Conservation (phyloP, 2,329 filamentous ascomycete genomes). For the Fusarium foetens region DNA sequence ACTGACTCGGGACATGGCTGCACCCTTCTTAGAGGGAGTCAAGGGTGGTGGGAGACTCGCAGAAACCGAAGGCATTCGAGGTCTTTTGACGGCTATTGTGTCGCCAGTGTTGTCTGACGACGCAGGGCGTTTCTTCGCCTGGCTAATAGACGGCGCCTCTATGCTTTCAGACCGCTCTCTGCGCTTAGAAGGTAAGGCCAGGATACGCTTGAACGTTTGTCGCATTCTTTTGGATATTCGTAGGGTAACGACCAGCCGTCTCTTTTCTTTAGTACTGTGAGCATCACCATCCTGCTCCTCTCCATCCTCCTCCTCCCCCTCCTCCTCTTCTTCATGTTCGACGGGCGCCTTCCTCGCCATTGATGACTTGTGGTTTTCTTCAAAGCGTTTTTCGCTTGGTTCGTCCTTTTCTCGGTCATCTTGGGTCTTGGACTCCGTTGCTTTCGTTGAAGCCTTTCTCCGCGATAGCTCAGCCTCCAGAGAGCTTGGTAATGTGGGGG, state of each 20-base stretch:
- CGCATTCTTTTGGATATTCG: slow-evolving; percentile 60
- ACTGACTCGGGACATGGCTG: slow-evolving; percentile 63
- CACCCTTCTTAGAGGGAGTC: slow-evolving; percentile 63
- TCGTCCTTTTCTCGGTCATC: slow-evolving; percentile 40
- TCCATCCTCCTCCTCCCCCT: slow-evolving; percentile 47
- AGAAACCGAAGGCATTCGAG: slow-evolving; percentile 55
- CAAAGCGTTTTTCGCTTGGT: slow-evolving; percentile 27
- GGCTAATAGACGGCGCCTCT: slow-evolving; percentile 50
- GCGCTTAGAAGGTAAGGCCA: slow-evolving; percentile 55
- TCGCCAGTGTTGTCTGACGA: slow-evolving; percentile 51
- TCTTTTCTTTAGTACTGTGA: slow-evolving; percentile 35
- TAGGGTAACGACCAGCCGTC: slow-evolving; percentile 56
- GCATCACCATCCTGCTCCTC: slow-evolving; percentile 51
- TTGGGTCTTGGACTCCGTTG: slow-evolving; percentile 18
- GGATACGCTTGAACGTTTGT: slow-evolving; percentile 58
- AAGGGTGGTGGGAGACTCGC: slow-evolving; percentile 52
- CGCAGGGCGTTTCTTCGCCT: slow-evolving; percentile 62
- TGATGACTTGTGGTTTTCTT: slow-evolving; percentile 35
- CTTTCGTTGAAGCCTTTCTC: slow-evolving; percentile 46
- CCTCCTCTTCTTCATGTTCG: slow-evolving; percentile 48
- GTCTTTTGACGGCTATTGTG: slow-evolving; percentile 53
- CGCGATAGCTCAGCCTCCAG: slow-evolving; percentile 56
- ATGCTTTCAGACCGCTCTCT: slow-evolving; percentile 50
- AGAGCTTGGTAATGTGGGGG: slow-evolving; percentile 64
- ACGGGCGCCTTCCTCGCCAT: slow-evolving; percentile 43